phyloP scores from a whole-genome alignment of 768 basidiomycete species.

The Suillus cothurnatus region DNA sequence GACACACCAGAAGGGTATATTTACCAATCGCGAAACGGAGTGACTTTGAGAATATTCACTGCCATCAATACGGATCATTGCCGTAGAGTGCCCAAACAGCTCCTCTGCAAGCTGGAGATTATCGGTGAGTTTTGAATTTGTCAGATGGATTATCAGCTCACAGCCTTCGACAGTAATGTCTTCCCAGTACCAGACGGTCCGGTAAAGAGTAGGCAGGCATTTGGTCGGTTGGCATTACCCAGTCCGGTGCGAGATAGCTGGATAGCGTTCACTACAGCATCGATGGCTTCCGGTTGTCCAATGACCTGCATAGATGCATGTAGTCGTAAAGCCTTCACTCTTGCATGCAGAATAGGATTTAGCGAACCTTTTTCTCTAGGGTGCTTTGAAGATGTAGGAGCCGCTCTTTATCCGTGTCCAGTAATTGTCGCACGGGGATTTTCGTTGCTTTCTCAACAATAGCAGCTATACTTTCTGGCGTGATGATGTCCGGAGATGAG shows the following conservation, averaged over 20 bases:
- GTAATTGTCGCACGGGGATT: slow-evolving; percentile 7
- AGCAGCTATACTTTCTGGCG: slow-evolving; percentile 6
- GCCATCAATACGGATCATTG: slow-evolving; percentile 48
- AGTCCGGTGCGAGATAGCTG: slow-evolving; percentile 51
- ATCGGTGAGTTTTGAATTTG: not conserved
- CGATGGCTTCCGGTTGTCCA: slow-evolving; percentile 45
- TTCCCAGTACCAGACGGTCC: slow-evolving; percentile 42
- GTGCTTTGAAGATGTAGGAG: slow-evolving; percentile 6
- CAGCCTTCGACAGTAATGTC: slow-evolving; percentile 44
- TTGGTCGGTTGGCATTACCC: slow-evolving; percentile 44
- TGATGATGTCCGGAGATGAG: slow-evolving; percentile 12
- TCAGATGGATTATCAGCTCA: not conserved
- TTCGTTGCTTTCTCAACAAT: slow-evolving; percentile 8
- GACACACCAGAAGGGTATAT: not conserved
- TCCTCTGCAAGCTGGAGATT: slow-evolving; percentile 40
- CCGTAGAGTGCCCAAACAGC: slow-evolving; percentile 46
- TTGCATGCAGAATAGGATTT: not conserved
- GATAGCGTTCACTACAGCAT: slow-evolving; percentile 51
- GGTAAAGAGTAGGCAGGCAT: slow-evolving; percentile 47
- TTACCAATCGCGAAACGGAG: slow-evolving; percentile 41
- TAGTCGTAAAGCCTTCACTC: not conserved
- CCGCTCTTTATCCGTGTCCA: slow-evolving; percentile 9
- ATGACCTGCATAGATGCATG: slow-evolving; percentile 11
- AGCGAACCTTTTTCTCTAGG: slow-evolving; percentile 2
- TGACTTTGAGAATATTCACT: slow-evolving; percentile 47